phyloP scores from a whole-genome alignment of 2,329 filamentous ascomycete genomes.

The Lasiodiplodia theobromae region DNA sequence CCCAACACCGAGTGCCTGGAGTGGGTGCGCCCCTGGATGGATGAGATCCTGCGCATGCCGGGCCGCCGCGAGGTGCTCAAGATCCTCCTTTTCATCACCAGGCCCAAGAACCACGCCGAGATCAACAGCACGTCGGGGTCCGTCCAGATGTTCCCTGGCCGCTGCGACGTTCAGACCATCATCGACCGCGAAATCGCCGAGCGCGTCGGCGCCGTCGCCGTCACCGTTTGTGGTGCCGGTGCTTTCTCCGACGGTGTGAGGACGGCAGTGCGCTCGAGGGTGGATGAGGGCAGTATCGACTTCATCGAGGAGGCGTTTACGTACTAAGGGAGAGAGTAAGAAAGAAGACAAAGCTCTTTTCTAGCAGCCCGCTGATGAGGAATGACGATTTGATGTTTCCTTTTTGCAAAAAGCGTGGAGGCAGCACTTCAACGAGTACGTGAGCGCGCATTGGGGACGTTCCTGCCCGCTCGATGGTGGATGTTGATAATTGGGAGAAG shows the following conservation, averaged over 20 bases:
- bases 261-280: conserved; percentile 59
- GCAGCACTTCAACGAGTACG: conserved; percentile 23
- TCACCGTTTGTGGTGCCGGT: conserved; percentile 69
- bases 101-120: conserved; percentile 62
- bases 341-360: background rate
- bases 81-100: conserved; percentile 69
- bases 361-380: conserved; percentile 12
- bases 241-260: conserved; percentile 69
- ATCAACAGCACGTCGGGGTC: conserved; percentile 63
- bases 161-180: conserved; percentile 63
- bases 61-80: conserved; percentile 64
- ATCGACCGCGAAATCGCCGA: conserved; percentile 63
- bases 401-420: conserved; percentile 22
- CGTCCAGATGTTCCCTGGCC: conserved; percentile 68
- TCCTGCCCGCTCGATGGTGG: conserved; percentile 3
- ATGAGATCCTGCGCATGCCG: conserved; percentile 67
- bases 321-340: conserved; percentile 56
- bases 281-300: conserved; percentile 63
- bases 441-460: background rate
- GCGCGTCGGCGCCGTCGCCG: conserved; percentile 65
- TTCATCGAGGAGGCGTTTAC: conserved; percentile 73
- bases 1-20: conserved; percentile 71
- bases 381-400: conserved; percentile 24
- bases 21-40: conserved; percentile 73
- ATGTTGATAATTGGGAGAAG: conserved; percentile 12